Base-by-base conservation (phyloP, 306 rosid species). In the Canavalia ensiformis region DNA sequence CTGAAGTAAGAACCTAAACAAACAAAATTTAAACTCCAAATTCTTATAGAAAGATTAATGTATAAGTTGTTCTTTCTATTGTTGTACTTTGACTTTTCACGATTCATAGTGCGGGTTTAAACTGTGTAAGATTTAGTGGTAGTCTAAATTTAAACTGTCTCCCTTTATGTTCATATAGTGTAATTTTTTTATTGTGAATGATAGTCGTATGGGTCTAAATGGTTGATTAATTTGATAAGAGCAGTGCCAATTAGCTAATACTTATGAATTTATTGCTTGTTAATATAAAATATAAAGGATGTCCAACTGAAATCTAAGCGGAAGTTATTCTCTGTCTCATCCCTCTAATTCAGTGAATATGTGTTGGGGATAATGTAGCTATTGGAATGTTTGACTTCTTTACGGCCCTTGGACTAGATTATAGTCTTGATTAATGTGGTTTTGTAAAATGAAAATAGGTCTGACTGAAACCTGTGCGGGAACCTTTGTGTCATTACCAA, bases 391-490 rank as follows among this genome's bases (percentile, higher is more conserved):
- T 18, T 45, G 51, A 79, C 55, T 25, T 79, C 60, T 65, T 52
- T 64, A 50, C 5, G 18, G 33, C 18, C 28, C 47, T 30, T 65
- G 31, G 12, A 46, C 28, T 72, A 63, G 77, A 68, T 56, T 78
- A 30, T 68, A 80, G 54, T 74, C 78, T 84, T 62, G 34, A 72
- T 62, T 62, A 3, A 74, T 64, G 58, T 81, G 69, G 63, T 10
- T 74, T 78, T 68, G 44, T 90, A 49, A 58, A 74, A 71, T 58
- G 69, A 18, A 42, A 91, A 83, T 47, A 95, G 99, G 99, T 88
- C 83, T 95, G 80, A 93, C 99, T 7, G 99, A 95, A 90, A 95
- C 98, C 64, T 92, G 97, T 79, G 98, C 91, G 51, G 99, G 99
- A 69, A 89, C 99, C 81, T 95, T 95, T 76, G 99, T 95, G 68